phyloP scores from a whole-genome alignment of 2,329 filamentous ascomycete species.

The Ophiocordyceps polyrhachis-furcata region DNA sequence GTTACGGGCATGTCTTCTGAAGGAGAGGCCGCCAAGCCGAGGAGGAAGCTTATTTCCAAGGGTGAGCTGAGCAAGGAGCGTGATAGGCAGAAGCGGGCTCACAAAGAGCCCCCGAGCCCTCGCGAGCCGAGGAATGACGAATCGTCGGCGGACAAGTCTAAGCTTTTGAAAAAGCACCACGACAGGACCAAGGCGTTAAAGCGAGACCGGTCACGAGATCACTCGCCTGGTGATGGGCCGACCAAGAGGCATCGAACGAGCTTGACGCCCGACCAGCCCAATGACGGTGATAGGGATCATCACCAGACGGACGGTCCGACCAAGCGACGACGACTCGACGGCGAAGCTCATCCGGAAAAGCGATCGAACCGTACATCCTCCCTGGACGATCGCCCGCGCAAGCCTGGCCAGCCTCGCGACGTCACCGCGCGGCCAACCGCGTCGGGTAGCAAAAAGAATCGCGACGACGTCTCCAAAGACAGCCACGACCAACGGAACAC shows the following conservation, averaged over 20 bases:
- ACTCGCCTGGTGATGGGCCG: slow-evolving; percentile 29
- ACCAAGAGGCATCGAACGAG: slow-evolving; percentile 41
- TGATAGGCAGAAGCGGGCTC: slow-evolving; percentile 35
- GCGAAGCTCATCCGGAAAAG: slow-evolving; percentile 28
- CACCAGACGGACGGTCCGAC: slow-evolving; percentile 22
- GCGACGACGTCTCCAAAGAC: slow-evolving; percentile 22
- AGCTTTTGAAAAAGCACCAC: slow-evolving; percentile 34
- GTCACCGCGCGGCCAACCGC: slow-evolving; percentile 13
- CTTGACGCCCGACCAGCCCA: slow-evolving; percentile 35
- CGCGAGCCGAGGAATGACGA: slow-evolving; percentile 32
- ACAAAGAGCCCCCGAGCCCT: slow-evolving; percentile 34
- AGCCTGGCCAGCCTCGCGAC: slow-evolving; percentile 23
- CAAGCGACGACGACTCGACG: slow-evolving; percentile 39
- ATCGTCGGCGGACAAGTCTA: slow-evolving; percentile 23
- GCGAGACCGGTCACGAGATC: slow-evolving; percentile 40
- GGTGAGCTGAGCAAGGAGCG: slow-evolving; percentile 41
- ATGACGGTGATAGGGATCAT: slow-evolving; percentile 32
- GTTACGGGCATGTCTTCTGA: slow-evolving; percentile 32
- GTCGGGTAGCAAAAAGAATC: slow-evolving; percentile 18
- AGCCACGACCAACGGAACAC: slow-evolving; percentile 16
- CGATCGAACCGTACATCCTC: slow-evolving; percentile 23
- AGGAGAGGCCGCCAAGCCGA: slow-evolving; percentile 37
- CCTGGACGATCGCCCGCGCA: slow-evolving; percentile 26
- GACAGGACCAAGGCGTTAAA: slow-evolving; percentile 42
- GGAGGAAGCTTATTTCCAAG: slow-evolving; percentile 44